Evolutionary conservation across 139 green algal genomes (phyloP).

Genomic region (Gonium pectorale): DNA sequence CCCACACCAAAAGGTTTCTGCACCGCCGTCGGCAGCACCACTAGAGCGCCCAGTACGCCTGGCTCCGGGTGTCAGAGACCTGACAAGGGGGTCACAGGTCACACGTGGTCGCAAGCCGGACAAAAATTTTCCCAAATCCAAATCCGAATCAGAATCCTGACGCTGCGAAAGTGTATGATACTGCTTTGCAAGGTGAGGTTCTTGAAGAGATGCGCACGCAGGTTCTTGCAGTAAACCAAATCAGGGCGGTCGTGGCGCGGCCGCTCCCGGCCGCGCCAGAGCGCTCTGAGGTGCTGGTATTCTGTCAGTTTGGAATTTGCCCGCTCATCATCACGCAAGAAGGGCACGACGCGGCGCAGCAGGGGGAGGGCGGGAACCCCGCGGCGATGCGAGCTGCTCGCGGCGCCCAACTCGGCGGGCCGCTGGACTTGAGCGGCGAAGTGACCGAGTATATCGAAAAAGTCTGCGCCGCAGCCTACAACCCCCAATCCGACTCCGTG

Average conservation of each 20-base stretch:
- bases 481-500: neutral
- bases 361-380: neutral
- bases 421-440: neutral
- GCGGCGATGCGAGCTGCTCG: neutral
- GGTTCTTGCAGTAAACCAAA: neutral
- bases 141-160: neutral
- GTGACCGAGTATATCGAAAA: neutral
- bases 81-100: neutral
- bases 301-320: constrained; percentile 2
- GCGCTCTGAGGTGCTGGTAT: neutral
- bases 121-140: neutral
- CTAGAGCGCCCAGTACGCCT: no score
- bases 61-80: neutral
- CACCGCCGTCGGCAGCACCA: no score
- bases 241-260: neutral
- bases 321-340: neutral
- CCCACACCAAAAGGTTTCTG: no score
- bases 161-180: neutral
- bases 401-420: neutral
- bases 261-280: neutral
- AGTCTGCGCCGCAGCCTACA: neutral
- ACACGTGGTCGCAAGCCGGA: neutral
- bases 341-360: neutral
- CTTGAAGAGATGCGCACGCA: neutral
- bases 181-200: neutral